Evolutionary conservation across 371 early-diverging fungal genomes (phyloP), one percentile per base, ranked within the genome.

Genomic region (Rhizomucor pusillus): DNA sequence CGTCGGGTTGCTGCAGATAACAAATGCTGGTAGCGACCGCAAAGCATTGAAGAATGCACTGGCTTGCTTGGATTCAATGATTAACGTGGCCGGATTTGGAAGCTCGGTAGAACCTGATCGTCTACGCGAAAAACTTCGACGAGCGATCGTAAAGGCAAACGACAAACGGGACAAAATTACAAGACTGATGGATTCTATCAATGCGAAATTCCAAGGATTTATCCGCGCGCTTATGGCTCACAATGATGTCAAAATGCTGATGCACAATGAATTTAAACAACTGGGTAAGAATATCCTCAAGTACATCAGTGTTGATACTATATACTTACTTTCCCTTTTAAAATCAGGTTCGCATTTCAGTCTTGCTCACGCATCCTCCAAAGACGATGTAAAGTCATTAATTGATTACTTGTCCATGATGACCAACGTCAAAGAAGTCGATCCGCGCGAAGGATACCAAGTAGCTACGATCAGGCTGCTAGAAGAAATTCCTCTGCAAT

Each of bases 61-160:
- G 9, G 59, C 60, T 0, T 68, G 73, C 39, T 33, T 72, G 19
- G 69, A 72, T 46, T 68, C 68, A 20, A 72, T 72, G 73, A 60
- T 72, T 13, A 72, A 72, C 47, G 65, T 72, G 0, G 60, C 73
- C 18, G 68, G 73, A 0, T 68, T 72, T 16, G 55, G 62, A 24
- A 55, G 62, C 5, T 51, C 43, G 12, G 50, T 60, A 12, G 47
- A 63, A 19, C 66, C 73, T 1, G 49, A 18, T 1, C 16, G 20
- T 10, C 19, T 72, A 10, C 51, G 62, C 0, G 58, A 54, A n/a
- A 54, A 51, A 1, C 20, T 72, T 7, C 63, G 63, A 33, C 54
- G 61, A 11, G 64, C 66, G 0, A 54, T 62, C 3, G 34, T 29
- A 1, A 37, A 43, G 9, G 41, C 59, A 3, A 56, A 39, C 11